A percentile compares a stretch with the other conserved stretches of the same genome.
Conservation (phyloP, 2,329 filamentous ascomycete genomes). For the Penicillium sp. region DNA sequence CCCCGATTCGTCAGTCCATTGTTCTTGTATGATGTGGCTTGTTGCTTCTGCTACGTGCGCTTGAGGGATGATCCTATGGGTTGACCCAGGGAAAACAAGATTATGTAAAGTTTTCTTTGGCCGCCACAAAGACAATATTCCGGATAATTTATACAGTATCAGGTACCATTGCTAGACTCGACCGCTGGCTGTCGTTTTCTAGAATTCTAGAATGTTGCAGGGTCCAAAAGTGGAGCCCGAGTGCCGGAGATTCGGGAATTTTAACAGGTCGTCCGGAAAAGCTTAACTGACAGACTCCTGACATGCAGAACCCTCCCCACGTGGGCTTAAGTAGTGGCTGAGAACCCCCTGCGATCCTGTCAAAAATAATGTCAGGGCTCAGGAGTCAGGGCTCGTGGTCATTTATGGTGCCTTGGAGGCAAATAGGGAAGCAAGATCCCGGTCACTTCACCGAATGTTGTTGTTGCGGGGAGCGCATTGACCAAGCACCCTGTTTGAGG, state of each 20-base stretch:
- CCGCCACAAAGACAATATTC: neutral
- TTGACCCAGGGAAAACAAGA: neutral
- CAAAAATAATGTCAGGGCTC: neutral
- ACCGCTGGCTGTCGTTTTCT: neutral
- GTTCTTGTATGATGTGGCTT: neutral
- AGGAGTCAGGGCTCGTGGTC: neutral
- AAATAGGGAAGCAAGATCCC: neutral
- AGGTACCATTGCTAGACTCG: neutral
- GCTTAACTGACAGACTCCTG: neutral
- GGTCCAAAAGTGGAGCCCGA: conserved; percentile 1
- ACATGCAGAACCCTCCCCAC: neutral
- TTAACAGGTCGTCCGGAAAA: neutral
- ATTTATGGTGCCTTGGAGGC: neutral
- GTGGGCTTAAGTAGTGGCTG: neutral
- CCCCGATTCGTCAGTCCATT: neutral
- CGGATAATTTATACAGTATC: neutral
- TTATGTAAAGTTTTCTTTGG: neutral
- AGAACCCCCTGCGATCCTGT: neutral
- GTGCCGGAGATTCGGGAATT: neutral
- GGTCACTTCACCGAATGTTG: neutral
- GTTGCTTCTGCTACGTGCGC: neutral
- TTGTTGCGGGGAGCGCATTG: neutral
- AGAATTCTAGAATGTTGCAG: neutral
- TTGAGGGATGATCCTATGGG: neutral
- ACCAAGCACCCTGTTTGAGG: neutral